Evolutionary conservation across 768 basidiomycete species (phyloP).

Genomic region (Gymnopilus junonius): DNA sequence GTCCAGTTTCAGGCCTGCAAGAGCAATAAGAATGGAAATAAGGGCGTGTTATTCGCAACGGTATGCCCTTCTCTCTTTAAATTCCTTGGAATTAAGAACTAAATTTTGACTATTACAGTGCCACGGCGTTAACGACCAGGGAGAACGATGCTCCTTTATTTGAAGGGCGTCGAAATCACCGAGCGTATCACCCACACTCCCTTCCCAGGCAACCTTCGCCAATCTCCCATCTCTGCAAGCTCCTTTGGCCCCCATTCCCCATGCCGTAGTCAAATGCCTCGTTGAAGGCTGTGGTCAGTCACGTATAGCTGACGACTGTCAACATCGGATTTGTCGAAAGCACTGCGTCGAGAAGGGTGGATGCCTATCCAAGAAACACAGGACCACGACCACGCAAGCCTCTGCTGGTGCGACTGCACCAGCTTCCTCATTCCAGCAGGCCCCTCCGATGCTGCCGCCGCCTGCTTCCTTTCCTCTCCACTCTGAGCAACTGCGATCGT

Average conservation of each 20-base stretch:
- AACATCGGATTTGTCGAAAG: not conserved
- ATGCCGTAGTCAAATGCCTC: not conserved
- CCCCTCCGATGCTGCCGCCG: not conserved
- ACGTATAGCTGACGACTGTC: not conserved
- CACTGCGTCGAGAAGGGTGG: not conserved
- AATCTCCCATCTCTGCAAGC: no score
- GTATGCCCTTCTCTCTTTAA: not conserved
- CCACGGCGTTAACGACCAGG: not conserved
- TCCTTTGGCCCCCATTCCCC: not conserved
- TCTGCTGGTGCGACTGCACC: not conserved
- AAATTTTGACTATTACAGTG: not conserved
- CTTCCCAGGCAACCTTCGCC: not conserved
- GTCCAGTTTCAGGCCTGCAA: not conserved
- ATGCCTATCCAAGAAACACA: not conserved
- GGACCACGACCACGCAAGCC: not conserved
- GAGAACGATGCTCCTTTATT: not conserved
- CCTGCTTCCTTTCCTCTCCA: not conserved
- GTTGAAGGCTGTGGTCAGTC: not conserved
- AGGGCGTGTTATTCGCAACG: not conserved
- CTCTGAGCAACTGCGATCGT: no score
- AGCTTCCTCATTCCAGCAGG: not conserved
- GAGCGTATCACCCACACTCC: not conserved
- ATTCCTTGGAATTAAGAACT: not conserved
- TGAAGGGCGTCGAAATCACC: not conserved
- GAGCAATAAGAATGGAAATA: not conserved